phyloP scores from a whole-genome alignment of 441 rosid species.

The Capsella rubella region DNA sequence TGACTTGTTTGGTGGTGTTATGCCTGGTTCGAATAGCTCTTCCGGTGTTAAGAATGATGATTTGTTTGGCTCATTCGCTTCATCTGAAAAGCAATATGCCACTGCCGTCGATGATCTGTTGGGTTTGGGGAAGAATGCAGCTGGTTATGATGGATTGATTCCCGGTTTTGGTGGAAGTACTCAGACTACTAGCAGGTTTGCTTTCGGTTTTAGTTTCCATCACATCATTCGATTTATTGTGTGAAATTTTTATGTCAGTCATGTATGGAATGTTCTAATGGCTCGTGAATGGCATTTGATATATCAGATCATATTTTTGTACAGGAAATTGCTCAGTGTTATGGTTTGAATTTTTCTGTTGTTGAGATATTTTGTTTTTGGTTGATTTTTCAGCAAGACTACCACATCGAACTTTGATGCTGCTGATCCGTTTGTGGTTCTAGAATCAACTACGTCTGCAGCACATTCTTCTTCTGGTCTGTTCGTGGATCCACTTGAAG shows the following conservation, averaged over 20 bases:
- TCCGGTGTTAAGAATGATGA: constrained; percentile 46
- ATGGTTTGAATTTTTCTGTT: constrained; percentile 4
- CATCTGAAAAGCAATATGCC: constrained; percentile 51
- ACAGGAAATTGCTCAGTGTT: not conserved
- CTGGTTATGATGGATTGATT: constrained; percentile 67
- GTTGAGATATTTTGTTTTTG: constrained; percentile 14
- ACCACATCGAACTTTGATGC: constrained; percentile 47
- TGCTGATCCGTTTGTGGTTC: constrained; percentile 72
- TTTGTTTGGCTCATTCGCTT: constrained; percentile 55
- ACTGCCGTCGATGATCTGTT: constrained; percentile 59
- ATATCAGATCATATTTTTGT: not conserved
- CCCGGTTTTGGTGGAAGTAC: constrained; percentile 71
- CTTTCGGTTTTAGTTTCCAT: not conserved
- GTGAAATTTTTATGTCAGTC: not conserved
- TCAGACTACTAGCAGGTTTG: constrained; percentile 56
- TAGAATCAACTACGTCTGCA: constrained; percentile 59
- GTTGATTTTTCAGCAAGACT: constrained; percentile 43
- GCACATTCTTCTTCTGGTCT: constrained; percentile 48
- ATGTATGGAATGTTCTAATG: constrained; percentile 5
- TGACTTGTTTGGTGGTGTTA: constrained; percentile 72
- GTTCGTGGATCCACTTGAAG: constrained; percentile 63
- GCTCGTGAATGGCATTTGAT: constrained; percentile 1
- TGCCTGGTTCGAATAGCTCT: constrained; percentile 48
- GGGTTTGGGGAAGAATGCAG: constrained; percentile 45
- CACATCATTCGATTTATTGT: not conserved